Base-by-base conservation (phyloP, 768 basidiomycete species). In the Auricularia sp. region DNA sequence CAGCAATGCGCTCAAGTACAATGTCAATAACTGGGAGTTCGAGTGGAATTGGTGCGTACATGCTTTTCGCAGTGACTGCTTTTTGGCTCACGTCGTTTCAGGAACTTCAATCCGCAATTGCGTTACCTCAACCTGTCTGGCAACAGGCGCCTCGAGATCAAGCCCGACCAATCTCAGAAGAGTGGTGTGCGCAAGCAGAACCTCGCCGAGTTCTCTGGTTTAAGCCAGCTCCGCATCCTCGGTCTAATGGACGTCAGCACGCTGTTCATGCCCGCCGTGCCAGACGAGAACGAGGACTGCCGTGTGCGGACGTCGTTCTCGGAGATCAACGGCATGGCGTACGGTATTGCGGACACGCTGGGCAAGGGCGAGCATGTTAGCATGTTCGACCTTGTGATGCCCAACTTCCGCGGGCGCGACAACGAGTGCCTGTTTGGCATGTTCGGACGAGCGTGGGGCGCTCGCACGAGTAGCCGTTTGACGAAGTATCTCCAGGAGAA, bases 11-110 rank as follows among this genome's bases (percentile, higher is more conserved):
- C 79, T 99, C 75, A 92, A 90, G 81, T 98, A 98, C 76, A 99
- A 98, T 72, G 93, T 97, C 69, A 90, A 92, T 69, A 99, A 99
- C 71, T 94, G 88, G 88, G 92, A 96, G 73, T 98, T 94, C 74
- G 97, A 99, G 76, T 98, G 95, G 95, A 98, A 99, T 73, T 98
- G 97, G 96, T 96, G 68, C 61, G 84, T 58, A 29, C n/a, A 59
- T 16, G 23, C 51, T 36, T 66, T 59, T 35, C 44, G 39, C 47
- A 34, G 36, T 65, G 6, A 11, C 62, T 14, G 39, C 1, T 29
- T 10, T 21, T 61, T 35, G 8, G 42, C 23, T 58, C 34, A 8
- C 61, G 36, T 35, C 39, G 43, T 34, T 36, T 44, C 62, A 97
- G 96, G 95, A 98, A 98, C 73, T 97, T 93, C 81, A 99, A 98